Conservation (phyloP, 306 rosid genomes). For the Castanopsis chinensis region DNA sequence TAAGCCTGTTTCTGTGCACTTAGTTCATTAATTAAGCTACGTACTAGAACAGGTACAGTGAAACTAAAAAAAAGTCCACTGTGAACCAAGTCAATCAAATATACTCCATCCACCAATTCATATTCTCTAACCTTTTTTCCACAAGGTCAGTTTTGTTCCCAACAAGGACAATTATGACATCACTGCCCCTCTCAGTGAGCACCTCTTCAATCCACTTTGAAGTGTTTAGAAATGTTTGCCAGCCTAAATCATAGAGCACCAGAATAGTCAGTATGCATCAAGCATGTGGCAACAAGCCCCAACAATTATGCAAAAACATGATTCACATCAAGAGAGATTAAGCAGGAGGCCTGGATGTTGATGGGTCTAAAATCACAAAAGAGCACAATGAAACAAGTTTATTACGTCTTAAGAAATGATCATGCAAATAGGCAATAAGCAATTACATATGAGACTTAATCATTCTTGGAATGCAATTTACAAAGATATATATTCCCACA, state of each 20-base stretch:
- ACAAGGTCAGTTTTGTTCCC: slow-evolving; percentile 57
- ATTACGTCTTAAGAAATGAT: not conserved
- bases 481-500: not conserved
- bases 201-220: slow-evolving; percentile 55
- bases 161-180: slow-evolving; percentile 50
- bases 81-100: not conserved
- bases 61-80: not conserved
- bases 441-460: not conserved
- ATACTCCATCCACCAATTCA: slow-evolving; percentile 6
- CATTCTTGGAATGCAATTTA: not conserved
- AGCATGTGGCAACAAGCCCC: slow-evolving; percentile 14
- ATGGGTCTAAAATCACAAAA: not conserved
- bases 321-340: slow-evolving; percentile 20
- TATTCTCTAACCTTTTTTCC: slow-evolving; percentile 39
- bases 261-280: slow-evolving; percentile 24
- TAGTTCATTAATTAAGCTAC: not conserved
- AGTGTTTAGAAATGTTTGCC: slow-evolving; percentile 50
- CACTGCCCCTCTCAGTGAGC: slow-evolving; percentile 53
- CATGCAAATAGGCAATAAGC: not conserved
- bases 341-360: slow-evolving; percentile 5
- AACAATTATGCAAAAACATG: slow-evolving; percentile 2
- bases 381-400: not conserved
- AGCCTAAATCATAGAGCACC: slow-evolving; percentile 29
- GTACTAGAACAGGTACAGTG: not conserved
- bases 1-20: not conserved